phyloP scores from a whole-genome alignment of 2,329 filamentous ascomycete species.

The Neofusicoccum laricinum region DNA sequence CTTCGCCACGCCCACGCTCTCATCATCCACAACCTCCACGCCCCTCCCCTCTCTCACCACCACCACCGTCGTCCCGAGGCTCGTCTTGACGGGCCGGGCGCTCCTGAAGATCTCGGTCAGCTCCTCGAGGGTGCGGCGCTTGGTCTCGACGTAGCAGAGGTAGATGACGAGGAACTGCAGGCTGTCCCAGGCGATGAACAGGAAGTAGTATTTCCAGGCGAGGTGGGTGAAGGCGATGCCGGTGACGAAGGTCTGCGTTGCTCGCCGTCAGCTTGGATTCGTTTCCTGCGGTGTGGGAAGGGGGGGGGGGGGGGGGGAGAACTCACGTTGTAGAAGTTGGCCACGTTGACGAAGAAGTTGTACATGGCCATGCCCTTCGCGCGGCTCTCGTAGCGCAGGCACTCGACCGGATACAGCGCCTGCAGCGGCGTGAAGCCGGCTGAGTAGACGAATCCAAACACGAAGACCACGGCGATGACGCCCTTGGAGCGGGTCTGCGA shows the following conservation, averaged over 20 bases:
- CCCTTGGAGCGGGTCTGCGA: neutral
- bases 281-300: too few relatives aligned
- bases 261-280: neutral
- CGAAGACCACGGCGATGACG: slow-evolving; percentile 25
- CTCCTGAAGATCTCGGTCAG: slow-evolving; percentile 43
- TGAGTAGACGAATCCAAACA: slow-evolving; percentile 33
- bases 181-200: slow-evolving; percentile 42
- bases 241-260: slow-evolving; percentile 39
- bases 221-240: slow-evolving; percentile 38
- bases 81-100: slow-evolving; percentile 38
- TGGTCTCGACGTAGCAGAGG: slow-evolving; percentile 38
- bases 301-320: too few relatives aligned
- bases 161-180: slow-evolving; percentile 40
- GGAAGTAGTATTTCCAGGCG: slow-evolving; percentile 41
- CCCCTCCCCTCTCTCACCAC: slow-evolving; percentile 5
- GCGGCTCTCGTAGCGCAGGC: slow-evolving; percentile 45
- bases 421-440: slow-evolving; percentile 41
- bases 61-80: slow-evolving; percentile 25
- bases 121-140: slow-evolving; percentile 45
- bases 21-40: neutral
- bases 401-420: slow-evolving; percentile 50
- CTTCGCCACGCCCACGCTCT: neutral
- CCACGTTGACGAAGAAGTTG: slow-evolving; percentile 46
- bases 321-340: slow-evolving; percentile 40
- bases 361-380: slow-evolving; percentile 51